phyloP scores from a whole-genome alignment of 257 asterid genomes.

The Verbena officinalis region DNA sequence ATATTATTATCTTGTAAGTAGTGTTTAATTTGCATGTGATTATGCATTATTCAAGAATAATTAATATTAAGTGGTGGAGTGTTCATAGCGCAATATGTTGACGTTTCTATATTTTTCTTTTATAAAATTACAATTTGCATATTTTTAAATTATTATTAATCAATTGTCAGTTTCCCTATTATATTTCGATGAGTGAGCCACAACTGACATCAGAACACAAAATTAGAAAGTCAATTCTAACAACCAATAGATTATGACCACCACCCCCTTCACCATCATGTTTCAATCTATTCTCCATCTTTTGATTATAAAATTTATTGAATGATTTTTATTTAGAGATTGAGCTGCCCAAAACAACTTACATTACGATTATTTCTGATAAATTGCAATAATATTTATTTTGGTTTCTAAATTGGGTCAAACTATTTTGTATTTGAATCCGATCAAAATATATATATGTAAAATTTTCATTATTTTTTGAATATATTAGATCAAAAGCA shows the following conservation, averaged over 20 bases:
- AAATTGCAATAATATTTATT: no score
- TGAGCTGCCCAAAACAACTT: no score
- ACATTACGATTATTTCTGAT: no score
- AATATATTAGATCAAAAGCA: no score
- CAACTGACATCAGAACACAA: slow-evolving; percentile 15
- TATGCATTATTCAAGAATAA: slow-evolving; percentile 15
- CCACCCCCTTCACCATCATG: neutral
- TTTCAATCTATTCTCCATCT: neutral
- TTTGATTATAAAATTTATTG: no score
- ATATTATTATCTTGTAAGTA: neutral
- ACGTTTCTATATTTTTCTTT: neutral
- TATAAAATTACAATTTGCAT: slow-evolving; percentile 15
- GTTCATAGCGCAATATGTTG: slow-evolving; percentile 24
- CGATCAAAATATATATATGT: no score
- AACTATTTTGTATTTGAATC: no score
- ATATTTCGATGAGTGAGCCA: neutral
- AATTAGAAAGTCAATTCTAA: slow-evolving; percentile 12
- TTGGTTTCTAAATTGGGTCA: no score
- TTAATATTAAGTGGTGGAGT: slow-evolving; percentile 22
- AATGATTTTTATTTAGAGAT: no score
- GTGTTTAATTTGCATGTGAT: slow-evolving; percentile 29
- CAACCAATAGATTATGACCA: slow-evolving; percentile 14
- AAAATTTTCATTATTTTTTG: no score
- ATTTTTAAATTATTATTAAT: neutral
- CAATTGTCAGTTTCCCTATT: neutral